Base-by-base conservation (phyloP, 495 filamentous ascomycete species). In the Talaromyces ruber region DNA sequence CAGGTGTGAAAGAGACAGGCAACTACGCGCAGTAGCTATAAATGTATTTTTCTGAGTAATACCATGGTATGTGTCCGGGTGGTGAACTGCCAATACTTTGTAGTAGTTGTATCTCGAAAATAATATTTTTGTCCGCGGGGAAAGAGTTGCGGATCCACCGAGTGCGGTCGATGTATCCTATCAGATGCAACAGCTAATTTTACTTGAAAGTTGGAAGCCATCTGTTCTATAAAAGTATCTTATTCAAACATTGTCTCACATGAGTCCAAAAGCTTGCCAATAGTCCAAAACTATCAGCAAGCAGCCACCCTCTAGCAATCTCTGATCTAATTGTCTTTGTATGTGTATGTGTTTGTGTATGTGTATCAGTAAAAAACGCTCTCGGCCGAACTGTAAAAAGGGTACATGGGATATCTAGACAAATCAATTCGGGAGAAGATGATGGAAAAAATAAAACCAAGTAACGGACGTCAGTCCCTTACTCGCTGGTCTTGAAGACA, bases 401-500 rank as follows among this genome's bases (percentile, higher is more conserved):
- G 26, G 32, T 34, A 52, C 37, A 60, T n/a, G 16, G 59, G 59
- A 60, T 60, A 60, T 60, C 59, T 29, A 60, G 45, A 60, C 59
- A 60, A 45, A 32, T 9, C 32, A 54, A 54, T 54, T 54, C 51
- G 43, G 43, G 5, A 47, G 43, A 30, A 62, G 62, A 62, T 21
- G 22, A 32, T 59, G 47, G 65, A 60, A 39, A 61, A 53, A 65
- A 50, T 53, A 16, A n/a, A 58, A 8, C 24, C 8, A 0, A 21
- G 30, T 50, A 14, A 39, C 9, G 64, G 52, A 9, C 11, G 5
- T 14, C 57, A 34, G 14, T 64, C 32, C 34, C 14, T 68, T 76
- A 78, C 67, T 79, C 75, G 45, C 80, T 83, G 64, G 83, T 74
- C 85, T 93, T 95, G 82, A 98, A 93, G 67, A 79, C 78, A 76